Evolutionary conservation across 352 stramenopile genomes (phyloP), one percentile per base, ranked within the genome.

Genomic region (Globisporangium takayamanum): DNA sequence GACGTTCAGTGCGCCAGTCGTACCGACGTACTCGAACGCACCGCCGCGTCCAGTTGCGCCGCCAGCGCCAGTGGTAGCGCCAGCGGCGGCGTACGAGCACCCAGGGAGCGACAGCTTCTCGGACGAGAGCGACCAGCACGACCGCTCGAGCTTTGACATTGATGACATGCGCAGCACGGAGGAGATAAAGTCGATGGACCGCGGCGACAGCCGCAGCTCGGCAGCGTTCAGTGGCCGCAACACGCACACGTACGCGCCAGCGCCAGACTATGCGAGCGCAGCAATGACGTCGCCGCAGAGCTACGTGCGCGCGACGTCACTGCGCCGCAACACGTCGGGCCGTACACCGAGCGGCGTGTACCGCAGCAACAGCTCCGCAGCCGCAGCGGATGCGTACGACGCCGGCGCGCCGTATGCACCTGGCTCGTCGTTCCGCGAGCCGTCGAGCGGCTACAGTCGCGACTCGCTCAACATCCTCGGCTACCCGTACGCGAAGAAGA

Each of bases 401-500:
- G 15, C 53, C 12, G 26, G 16, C 25, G 42, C 51, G 15, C 46
- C 39, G 22, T 52, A 55, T 51, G 60, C 52, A 60, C 36, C 36
- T 46, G 16, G 47, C 28, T 61, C 39, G 53, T 64, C 42, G 48
- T 54, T 25, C 44, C 64, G 51, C 51, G 72, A 83, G 52, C 33
- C 33, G 7, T 80, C 66, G 57, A 62, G 66, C 18, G 80, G 84
- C 49, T 91, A 92, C 68, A 88, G 78, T 59, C 73, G 76, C 46
- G 80, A 90, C 30, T 92, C 83, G 33, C 66, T 90, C 59, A 89
- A 70, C 68, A 81, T 94, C 66, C 77, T 94, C 59, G 81, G 77
- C 59, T 94, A 94, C 66, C 82, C 82, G 50, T 88, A 90, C 65
- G 79, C 78, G 45, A 89, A 88, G 72, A 87, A 88, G 62, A 88